Evolutionary conservation across 106 monocot species (phyloP).

Genomic region (Dendrobium huoshanense): DNA sequence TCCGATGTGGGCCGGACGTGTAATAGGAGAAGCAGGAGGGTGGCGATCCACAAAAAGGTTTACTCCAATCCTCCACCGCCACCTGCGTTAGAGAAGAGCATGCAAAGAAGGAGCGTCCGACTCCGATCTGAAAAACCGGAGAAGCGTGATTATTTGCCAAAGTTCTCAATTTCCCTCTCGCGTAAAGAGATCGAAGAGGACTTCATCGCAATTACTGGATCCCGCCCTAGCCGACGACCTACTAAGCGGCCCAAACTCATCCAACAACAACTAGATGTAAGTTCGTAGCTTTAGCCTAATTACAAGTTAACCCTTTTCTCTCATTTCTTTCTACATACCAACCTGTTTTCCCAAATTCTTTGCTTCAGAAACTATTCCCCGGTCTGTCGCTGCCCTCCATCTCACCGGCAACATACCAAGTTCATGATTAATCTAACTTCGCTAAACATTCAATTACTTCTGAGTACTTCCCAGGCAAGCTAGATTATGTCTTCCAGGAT

Average conservation of each 20-base stretch:
- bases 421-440: neutral
- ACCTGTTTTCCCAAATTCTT: neutral
- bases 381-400: constrained; percentile 17
- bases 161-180: constrained; percentile 33
- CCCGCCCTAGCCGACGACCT: constrained; percentile 30
- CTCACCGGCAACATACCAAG: constrained; percentile 11
- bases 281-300: neutral
- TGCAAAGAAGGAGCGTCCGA: neutral
- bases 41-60: neutral
- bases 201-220: constrained; percentile 38
- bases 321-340: too few relatives aligned
- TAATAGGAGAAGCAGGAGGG: constrained; percentile 42
- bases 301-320: neutral
- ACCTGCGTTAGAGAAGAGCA: constrained; percentile 10
- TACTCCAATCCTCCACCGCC: neutral
- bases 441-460: too few relatives aligned
- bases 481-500: too few relatives aligned
- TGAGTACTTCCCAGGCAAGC: too few relatives aligned
- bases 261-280: constrained; percentile 47
- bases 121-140: constrained; percentile 13
- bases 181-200: constrained; percentile 53
- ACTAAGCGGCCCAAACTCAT: constrained; percentile 28
- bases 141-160: constrained; percentile 2
- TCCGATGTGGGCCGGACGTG: constrained; percentile 20
- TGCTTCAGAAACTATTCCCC: constrained; percentile 9